Conservation (phyloP, 2,329 filamentous ascomycete genomes). For the Ceratocystis smalleyi region DNA sequence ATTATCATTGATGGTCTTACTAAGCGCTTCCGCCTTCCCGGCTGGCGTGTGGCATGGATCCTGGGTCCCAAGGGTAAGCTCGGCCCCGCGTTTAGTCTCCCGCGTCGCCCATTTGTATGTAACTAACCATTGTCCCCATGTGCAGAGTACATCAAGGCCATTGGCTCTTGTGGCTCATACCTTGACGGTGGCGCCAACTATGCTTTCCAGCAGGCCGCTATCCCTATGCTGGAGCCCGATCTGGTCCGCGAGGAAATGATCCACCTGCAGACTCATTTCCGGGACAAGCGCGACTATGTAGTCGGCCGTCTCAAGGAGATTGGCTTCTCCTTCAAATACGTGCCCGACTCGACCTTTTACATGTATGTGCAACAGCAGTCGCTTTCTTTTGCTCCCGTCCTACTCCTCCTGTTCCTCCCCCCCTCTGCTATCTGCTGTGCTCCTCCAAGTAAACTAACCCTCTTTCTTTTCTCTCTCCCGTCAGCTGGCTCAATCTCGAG, state of each 20-base stretch:
- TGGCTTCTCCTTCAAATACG: constrained; percentile 70
- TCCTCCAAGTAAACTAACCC: not conserved
- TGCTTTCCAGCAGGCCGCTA: constrained; percentile 85
- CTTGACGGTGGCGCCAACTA: constrained; percentile 89
- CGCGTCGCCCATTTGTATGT: no score
- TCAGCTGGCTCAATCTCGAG: constrained; percentile 43
- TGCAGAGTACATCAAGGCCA: constrained; percentile 75
- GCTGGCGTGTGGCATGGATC: constrained; percentile 95
- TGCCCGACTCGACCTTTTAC: constrained; percentile 89
- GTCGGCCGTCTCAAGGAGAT: constrained; percentile 64
- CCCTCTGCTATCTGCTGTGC: no score
- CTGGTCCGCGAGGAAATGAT: constrained; percentile 76
- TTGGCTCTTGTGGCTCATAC: constrained; percentile 83
- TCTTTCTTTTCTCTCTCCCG: not conserved
- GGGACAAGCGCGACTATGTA: constrained; percentile 81
- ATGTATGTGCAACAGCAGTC: constrained; percentile 38
- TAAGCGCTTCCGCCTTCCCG: constrained; percentile 89
- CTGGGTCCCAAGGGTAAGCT: constrained; percentile 59
- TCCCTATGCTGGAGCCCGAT: constrained; percentile 78
- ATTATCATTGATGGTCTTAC: constrained; percentile 91
- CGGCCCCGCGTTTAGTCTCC: no score
- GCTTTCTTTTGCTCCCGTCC: not conserved
- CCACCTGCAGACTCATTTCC: constrained; percentile 79
- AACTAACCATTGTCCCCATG: not conserved
- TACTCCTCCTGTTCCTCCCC: no score